Conservation (phyloP, 179 eudicot species). For the Pouteria campechiana region DNA sequence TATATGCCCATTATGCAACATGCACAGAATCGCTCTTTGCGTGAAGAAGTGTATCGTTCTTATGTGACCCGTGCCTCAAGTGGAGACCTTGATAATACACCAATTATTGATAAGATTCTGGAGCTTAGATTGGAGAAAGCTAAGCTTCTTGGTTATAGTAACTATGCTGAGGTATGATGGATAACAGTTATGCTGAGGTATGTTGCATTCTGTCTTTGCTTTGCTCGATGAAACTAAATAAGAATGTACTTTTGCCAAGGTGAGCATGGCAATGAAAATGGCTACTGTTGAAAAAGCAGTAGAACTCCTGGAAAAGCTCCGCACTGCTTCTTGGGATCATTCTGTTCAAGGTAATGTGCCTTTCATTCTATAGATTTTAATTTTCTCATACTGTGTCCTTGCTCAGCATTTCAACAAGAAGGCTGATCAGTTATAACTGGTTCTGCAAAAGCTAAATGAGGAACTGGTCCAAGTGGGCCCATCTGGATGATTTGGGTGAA, state of each 20-base stretch:
- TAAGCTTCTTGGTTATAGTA: constrained; percentile 80
- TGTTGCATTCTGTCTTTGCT: constrained; percentile 2
- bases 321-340: constrained; percentile 86
- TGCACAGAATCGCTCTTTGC: constrained; percentile 64
- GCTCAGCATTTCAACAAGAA: too few species aligned
- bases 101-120: constrained; percentile 70
- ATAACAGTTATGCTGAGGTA: not conserved
- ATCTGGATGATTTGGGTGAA: too few species aligned
- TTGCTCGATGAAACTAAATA: too few species aligned
- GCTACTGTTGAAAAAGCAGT: constrained; percentile 91
- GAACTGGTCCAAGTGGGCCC: too few species aligned
- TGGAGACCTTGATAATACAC: constrained; percentile 88
- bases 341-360: constrained; percentile 61
- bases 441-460: too few species aligned
- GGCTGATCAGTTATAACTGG: too few species aligned
- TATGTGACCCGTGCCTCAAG: constrained; percentile 84
- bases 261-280: constrained; percentile 99
- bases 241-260: constrained; percentile 36
- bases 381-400: too few species aligned
- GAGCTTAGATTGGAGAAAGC: constrained; percentile 87
- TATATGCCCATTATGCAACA: constrained; percentile 88
- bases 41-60: constrained; percentile 93
- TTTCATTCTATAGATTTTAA: too few species aligned
- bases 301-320: constrained; percentile 87
- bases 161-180: constrained; percentile 78